phyloP scores from a whole-genome alignment of 768 basidiomycete genomes.

The Phylloporus arenicola region DNA sequence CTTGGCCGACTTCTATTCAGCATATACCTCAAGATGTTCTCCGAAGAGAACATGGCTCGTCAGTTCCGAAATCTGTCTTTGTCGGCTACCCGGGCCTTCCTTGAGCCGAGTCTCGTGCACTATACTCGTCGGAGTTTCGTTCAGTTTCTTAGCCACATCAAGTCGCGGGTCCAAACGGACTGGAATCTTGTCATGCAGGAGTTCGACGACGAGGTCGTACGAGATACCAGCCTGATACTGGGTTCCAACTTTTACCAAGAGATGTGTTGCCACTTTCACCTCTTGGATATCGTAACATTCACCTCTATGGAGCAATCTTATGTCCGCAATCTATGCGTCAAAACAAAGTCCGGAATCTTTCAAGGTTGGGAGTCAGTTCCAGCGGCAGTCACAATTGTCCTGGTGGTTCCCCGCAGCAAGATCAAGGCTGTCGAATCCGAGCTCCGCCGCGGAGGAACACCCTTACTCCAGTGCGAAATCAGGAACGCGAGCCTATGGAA shows the following conservation, averaged over 20 bases:
- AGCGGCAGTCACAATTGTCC: slow-evolving; percentile 26
- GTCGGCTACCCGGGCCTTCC: background rate
- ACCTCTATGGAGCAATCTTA: slow-evolving; percentile 14
- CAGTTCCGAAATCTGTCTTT: slow-evolving; percentile 4
- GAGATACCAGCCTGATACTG: slow-evolving; percentile 16
- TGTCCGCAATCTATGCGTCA: slow-evolving; percentile 5
- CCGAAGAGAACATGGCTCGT: slow-evolving; percentile 21
- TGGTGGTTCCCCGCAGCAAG: slow-evolving; percentile 29
- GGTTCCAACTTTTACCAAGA: slow-evolving; percentile 41
- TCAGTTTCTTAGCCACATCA: slow-evolving; percentile 38
- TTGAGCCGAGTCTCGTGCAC: slow-evolving; percentile 28
- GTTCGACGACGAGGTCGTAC: slow-evolving; percentile 18
- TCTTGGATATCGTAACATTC: slow-evolving; percentile 35
- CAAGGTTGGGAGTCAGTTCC: slow-evolving; percentile 28
- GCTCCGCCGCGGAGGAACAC: slow-evolving; percentile 20
- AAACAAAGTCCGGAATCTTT: slow-evolving; percentile 21
- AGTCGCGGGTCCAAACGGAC: slow-evolving; percentile 30
- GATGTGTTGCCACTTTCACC: slow-evolving; percentile 40
- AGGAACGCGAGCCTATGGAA: slow-evolving; percentile 11
- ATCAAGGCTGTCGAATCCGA: slow-evolving; percentile 18
- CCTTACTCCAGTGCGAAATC: slow-evolving; percentile 24
- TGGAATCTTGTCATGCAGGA: slow-evolving; percentile 41
- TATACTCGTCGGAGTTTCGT: slow-evolving; percentile 49
- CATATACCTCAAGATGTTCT: slow-evolving; percentile 29
- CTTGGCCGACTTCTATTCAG: slow-evolving; percentile 22